phyloP scores from a whole-genome alignment of 352 stramenopile species.

The Pythium brassicae region DNA sequence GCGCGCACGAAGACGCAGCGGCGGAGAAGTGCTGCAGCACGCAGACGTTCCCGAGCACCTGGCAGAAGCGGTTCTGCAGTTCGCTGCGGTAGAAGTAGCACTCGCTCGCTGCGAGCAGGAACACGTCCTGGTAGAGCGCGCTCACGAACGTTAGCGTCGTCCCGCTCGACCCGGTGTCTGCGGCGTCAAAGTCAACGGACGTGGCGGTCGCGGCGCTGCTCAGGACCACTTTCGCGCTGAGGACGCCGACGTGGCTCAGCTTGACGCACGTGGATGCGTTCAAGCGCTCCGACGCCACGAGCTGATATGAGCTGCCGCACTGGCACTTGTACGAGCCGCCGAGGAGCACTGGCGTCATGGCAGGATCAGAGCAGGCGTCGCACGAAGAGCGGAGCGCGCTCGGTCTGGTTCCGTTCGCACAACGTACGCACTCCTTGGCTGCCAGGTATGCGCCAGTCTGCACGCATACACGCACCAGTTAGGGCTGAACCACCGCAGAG shows the following conservation, averaged over 20 bases:
- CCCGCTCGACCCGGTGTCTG: conserved; percentile 21
- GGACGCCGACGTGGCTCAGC: conserved; percentile 35
- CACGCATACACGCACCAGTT: not conserved
- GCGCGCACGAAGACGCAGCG: conserved; percentile 50
- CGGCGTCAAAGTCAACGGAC: conserved; percentile 37
- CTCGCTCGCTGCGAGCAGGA: conserved; percentile 52
- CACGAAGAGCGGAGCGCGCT: conserved; percentile 47
- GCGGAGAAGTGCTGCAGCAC: conserved; percentile 89
- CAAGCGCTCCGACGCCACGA: conserved; percentile 38
- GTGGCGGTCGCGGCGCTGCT: conserved; percentile 24
- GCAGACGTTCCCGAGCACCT: conserved; percentile 91
- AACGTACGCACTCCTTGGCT: conserved; percentile 61
- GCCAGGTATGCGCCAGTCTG: conserved; percentile 47
- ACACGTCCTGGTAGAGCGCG: conserved; percentile 78
- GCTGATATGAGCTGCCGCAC: conserved; percentile 55
- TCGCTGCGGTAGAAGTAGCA: conserved; percentile 88
- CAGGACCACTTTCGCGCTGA: conserved; percentile 50
- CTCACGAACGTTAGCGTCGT: conserved; percentile 35
- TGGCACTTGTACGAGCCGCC: conserved; percentile 31
- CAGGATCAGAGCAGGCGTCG: conserved; percentile 59
- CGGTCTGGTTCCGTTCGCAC: conserved; percentile 31
- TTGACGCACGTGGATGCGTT: conserved; percentile 36
- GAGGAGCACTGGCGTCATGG: conserved; percentile 57
- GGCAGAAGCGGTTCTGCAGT: conserved; percentile 70
- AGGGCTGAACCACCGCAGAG: not conserved